Conservation (phyloP, 371 early-diverging fungal genomes). For the Catenaria anguillulae region DNA sequence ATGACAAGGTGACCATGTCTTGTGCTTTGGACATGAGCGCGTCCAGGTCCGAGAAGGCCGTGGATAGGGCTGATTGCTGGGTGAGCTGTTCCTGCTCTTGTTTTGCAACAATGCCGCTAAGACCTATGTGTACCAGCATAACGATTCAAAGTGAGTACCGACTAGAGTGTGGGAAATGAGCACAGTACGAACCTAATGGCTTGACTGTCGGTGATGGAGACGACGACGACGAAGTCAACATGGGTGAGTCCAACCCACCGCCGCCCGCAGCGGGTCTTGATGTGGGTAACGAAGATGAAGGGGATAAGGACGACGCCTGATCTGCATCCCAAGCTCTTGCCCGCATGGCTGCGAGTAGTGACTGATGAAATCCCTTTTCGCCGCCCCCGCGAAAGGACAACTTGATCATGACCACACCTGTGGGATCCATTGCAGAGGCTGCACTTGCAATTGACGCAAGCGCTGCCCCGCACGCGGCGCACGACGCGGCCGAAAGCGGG, state of each 20-base stretch:
- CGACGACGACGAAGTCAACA: too few species aligned
- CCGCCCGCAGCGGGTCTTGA: neutral
- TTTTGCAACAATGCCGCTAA: constrained; percentile 39
- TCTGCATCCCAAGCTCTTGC: constrained; percentile 13
- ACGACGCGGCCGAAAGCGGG: neutral
- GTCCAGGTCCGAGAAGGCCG: constrained; percentile 74
- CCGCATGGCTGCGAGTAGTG: constrained; percentile 38
- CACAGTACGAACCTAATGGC: neutral
- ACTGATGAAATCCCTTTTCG: constrained; percentile 33
- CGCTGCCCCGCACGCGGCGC: constrained; percentile 8
- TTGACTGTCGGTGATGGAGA: neutral
- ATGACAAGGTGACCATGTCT: constrained; percentile 58
- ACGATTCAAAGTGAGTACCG: neutral
- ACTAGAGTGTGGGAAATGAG: constrained; percentile 5
- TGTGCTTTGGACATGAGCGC: constrained; percentile 68
- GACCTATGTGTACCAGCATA: constrained; percentile 53
- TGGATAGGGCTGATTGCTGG: constrained; percentile 47
- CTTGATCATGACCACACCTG: constrained; percentile 24
- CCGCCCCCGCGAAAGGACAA: constrained; percentile 69
- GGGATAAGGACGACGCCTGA: constrained; percentile 13
- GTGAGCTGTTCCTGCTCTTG: constrained; percentile 44
- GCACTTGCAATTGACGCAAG: neutral
- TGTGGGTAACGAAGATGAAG: neutral
- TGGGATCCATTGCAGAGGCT: too few species aligned
- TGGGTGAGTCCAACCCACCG: too few species aligned